Conservation (phyloP, 345 rosid genomes). For the Cochlearia excelsa region DNA sequence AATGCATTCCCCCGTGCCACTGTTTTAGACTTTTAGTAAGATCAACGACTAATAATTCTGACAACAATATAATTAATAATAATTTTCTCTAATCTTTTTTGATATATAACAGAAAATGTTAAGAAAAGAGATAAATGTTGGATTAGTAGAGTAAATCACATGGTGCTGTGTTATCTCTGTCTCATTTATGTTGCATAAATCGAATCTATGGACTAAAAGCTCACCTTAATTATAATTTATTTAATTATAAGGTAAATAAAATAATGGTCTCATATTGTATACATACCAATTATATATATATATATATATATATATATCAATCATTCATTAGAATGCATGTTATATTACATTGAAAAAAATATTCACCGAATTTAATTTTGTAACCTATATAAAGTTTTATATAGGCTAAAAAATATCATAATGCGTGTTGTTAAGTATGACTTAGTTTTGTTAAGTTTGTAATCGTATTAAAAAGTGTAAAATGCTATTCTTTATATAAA, state of each 20-base stretch:
- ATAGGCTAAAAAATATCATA: too few relatives aligned
- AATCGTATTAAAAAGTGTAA: too few relatives aligned
- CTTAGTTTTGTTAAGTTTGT: too few relatives aligned
- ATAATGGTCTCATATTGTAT: slow-evolving; percentile 7
- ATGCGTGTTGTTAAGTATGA: too few relatives aligned
- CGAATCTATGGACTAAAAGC: slow-evolving; percentile 26
- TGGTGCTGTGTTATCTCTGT: slow-evolving; percentile 28
- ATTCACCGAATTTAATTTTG: not conserved
- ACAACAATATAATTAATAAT: slow-evolving; percentile 16
- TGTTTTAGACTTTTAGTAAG: slow-evolving; percentile 14
- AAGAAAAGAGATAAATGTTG: not conserved
- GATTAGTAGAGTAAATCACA: slow-evolving; percentile 28
- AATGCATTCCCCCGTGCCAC: slow-evolving; percentile 36
- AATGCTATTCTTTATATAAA: too few relatives aligned
- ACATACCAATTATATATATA: not conserved
- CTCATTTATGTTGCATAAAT: slow-evolving; percentile 27
- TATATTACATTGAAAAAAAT: not conserved
- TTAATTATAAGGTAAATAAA: slow-evolving; percentile 7
- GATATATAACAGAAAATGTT: too few relatives aligned
- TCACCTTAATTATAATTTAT: slow-evolving; percentile 8
- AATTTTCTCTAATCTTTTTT: too few relatives aligned
- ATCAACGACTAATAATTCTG: slow-evolving; percentile 20
- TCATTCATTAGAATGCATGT: not conserved
- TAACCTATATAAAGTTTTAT: too few relatives aligned
- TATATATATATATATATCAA: slow-evolving; percentile 11